Percentiles rank a stretch among this genome's conserved stretches.
Conservation (phyloP, 495 filamentous ascomycete genomes). For the Penicilliopsis zonata region DNA sequence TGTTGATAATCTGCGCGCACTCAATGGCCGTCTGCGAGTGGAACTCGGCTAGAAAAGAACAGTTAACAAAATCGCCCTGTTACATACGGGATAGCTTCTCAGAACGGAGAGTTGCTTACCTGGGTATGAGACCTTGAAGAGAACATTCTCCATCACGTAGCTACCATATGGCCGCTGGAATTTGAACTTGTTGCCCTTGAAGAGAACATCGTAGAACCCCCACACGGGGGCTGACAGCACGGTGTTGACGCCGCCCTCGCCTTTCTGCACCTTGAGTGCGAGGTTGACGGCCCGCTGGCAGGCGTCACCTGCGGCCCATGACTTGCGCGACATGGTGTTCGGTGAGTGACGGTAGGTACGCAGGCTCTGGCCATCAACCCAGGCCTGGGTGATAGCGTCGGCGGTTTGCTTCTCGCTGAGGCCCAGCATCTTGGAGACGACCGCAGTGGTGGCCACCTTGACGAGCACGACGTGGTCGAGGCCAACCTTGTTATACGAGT, state of each 20-base stretch:
- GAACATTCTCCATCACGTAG: conserved; percentile 99
- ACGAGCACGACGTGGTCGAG: conserved; percentile 96
- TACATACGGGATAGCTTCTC: too few relatives aligned
- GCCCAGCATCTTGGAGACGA: conserved; percentile 88
- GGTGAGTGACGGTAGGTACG: conserved; percentile 94
- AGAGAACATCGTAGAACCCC: conserved; percentile 98
- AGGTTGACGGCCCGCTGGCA: conserved; percentile 95
- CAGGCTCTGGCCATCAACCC: conserved; percentile 91
- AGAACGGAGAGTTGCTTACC: too few relatives aligned
- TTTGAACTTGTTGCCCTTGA: conserved; percentile 88
- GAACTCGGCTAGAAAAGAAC: conserved; percentile 63
- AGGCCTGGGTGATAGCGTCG: conserved; percentile 92
- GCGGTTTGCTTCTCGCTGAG: conserved; percentile 81
- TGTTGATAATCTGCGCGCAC: conserved; percentile 76
- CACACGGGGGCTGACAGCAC: conserved; percentile 88
- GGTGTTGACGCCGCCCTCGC: conserved; percentile 81
- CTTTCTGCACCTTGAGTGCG: conserved; percentile 82
- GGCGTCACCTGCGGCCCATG: conserved; percentile 96
- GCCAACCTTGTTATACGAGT: conserved; percentile 97
- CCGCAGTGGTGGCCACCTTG: conserved; percentile 92
- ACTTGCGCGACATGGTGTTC: conserved; percentile 99
- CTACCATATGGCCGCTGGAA: conserved; percentile 94
- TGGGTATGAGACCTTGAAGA: conserved; percentile 98
- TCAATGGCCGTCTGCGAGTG: conserved; percentile 98
- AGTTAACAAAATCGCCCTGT: too few relatives aligned